Evolutionary conservation across 202 grass and related monocot species (phyloP).

Genomic region (Digitaria exilis): DNA sequence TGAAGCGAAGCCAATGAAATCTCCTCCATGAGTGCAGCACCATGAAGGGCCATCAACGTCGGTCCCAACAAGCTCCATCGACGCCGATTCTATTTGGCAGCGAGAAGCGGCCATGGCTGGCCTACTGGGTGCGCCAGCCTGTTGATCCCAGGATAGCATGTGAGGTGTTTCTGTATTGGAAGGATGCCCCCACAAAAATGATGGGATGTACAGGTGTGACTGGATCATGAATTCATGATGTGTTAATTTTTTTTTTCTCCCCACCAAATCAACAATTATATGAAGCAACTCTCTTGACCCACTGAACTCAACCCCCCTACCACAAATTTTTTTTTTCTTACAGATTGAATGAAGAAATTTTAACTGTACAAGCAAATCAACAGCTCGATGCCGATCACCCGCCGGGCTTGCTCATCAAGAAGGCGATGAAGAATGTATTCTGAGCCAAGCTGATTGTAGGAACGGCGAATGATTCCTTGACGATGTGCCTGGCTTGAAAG

Average conservation of each 20-base stretch:
- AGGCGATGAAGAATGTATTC: neutral
- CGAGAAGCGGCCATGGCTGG: slow-evolving; percentile 19
- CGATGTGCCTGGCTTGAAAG: slow-evolving; percentile 53
- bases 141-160: slow-evolving; percentile 51
- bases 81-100: slow-evolving; percentile 49
- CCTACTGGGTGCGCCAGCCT: slow-evolving; percentile 39
- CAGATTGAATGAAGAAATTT: slow-evolving; percentile 94
- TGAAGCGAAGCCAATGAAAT: slow-evolving; percentile 34
- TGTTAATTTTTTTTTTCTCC: slow-evolving; percentile 47
- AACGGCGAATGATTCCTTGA: slow-evolving; percentile 34
- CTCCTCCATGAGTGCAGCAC: slow-evolving; percentile 14
- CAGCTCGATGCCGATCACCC: slow-evolving; percentile 34
- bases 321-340: slow-evolving; percentile 86
- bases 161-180: slow-evolving; percentile 41
- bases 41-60: slow-evolving; percentile 23
- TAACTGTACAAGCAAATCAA: slow-evolving; percentile 73
- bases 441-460: slow-evolving; percentile 25
- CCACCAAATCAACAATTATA: slow-evolving; percentile 43
- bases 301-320: slow-evolving; percentile 17
- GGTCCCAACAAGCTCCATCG: slow-evolving; percentile 43
- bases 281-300: slow-evolving; percentile 29
- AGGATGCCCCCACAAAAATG: slow-evolving; percentile 37
- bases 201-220: slow-evolving; percentile 35
- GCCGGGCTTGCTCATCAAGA: slow-evolving; percentile 23
- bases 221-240: slow-evolving; percentile 31